phyloP scores from a whole-genome alignment of 148 eudicot species.

The Limonium bicolor region DNA sequence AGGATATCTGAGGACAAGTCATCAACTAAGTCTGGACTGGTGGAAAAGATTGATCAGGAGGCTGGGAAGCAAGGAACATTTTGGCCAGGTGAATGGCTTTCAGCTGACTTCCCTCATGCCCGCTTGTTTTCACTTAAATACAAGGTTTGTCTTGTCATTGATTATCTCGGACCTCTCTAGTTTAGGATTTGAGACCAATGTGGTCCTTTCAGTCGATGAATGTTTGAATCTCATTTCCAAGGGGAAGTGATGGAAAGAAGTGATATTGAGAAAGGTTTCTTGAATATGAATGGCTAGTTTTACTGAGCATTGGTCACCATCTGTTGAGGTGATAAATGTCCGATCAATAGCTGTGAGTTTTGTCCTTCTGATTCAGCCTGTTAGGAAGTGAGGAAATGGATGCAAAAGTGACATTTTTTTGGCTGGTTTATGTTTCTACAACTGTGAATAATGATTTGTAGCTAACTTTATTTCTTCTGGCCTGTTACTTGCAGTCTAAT shows the following conservation, averaged over 20 bases:
- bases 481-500: constrained; percentile 68
- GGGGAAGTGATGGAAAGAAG: background rate
- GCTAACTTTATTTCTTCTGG: too few relatives aligned
- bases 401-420: background rate
- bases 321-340: too few relatives aligned
- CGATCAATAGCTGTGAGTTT: too few relatives aligned
- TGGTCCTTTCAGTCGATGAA: background rate
- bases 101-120: constrained; percentile 81
- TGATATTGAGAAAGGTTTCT: background rate
- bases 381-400: too few relatives aligned
- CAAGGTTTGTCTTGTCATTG: constrained; percentile 54
- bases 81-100: constrained; percentile 99
- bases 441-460: background rate
- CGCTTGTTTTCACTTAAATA: constrained; percentile 91
- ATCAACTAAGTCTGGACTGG: constrained; percentile 95
- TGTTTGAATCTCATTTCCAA: background rate
- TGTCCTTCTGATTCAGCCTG: too few relatives aligned
- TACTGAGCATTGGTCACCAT: too few relatives aligned
- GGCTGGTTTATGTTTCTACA: background rate
- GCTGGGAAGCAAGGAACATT: constrained; percentile 94
- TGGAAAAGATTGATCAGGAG: constrained; percentile 95
- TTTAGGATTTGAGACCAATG: background rate
- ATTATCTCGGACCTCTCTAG: constrained; percentile 2
- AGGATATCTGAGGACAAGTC: constrained; percentile 91
- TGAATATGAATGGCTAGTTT: too few relatives aligned